A percentile compares a stretch with the other conserved stretches of the same genome.
Conservation (phyloP, 257 asterid species). For the Scutellaria minor region DNA sequence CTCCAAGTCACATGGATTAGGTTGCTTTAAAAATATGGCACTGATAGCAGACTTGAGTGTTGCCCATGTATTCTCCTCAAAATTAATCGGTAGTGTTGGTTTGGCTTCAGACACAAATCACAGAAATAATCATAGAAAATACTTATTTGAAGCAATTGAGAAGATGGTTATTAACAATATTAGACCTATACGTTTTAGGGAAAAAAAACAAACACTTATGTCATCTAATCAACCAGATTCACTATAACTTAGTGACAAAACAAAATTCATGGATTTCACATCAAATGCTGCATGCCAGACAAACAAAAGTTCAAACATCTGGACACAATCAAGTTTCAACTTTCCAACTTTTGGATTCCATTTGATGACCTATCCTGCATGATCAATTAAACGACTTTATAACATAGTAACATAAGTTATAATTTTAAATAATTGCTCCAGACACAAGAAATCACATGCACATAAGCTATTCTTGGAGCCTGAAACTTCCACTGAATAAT, state of each 20-base stretch:
- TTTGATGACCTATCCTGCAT: background rate
- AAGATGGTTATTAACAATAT: background rate
- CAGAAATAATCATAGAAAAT: slow-evolving; percentile 24
- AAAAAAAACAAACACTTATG: background rate
- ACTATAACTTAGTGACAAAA: background rate
- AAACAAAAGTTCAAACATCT: slow-evolving; percentile 2
- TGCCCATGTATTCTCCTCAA: slow-evolving; percentile 95
- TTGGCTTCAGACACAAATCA: slow-evolving; percentile 58
- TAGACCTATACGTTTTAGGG: background rate
- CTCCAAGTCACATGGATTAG: slow-evolving; percentile 92
- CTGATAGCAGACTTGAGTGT: slow-evolving; percentile 87
- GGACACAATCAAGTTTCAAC: slow-evolving; percentile 4
- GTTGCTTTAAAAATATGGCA: slow-evolving; percentile 91
- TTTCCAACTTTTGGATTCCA: slow-evolving; percentile 20
- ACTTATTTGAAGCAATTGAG: slow-evolving; percentile 32
- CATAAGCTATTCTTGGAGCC: background rate
- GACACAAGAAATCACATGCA: slow-evolving; percentile 12
- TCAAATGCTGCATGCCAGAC: slow-evolving; percentile 13
- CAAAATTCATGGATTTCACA: background rate
- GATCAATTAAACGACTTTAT: slow-evolving; percentile 12
- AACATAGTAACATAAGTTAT: background rate
- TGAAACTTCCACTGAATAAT: slow-evolving; percentile 14
- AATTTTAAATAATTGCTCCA: background rate
- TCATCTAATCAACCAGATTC: slow-evolving; percentile 5
- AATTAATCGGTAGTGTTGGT: slow-evolving; percentile 78